Evolutionary conservation across 75 land plant genomes (phyloP).

Genomic region (Larix kaempferi): DNA sequence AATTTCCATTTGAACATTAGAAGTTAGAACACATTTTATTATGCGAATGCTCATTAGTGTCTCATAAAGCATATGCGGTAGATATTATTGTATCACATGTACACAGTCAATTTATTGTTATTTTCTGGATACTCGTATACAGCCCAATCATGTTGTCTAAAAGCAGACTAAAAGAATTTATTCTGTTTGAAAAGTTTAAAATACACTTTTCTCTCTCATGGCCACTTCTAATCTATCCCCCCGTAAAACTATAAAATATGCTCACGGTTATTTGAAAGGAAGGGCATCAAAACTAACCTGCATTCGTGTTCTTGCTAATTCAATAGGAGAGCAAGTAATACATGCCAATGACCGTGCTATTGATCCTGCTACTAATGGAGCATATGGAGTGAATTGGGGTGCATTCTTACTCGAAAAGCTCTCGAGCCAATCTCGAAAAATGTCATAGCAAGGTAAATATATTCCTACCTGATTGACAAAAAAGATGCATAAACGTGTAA

Average conservation of each 20-base stretch:
- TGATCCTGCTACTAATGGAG: conserved; percentile 87
- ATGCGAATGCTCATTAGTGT: background rate
- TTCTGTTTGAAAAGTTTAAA: background rate
- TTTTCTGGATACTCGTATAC: background rate
- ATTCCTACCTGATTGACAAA: conserved; percentile 77
- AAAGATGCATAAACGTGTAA: background rate
- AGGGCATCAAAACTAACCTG: conserved; percentile 54
- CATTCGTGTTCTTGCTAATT: conserved; percentile 95
- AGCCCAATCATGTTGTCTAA: background rate
- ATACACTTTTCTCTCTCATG: too few species aligned
- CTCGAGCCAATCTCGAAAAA: conserved; percentile 79
- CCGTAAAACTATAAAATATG: too few species aligned
- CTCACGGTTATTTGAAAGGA: background rate
- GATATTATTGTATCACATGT: background rate
- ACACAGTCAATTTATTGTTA: background rate
- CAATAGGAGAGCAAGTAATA: conserved; percentile 88
- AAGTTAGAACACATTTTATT: too few species aligned
- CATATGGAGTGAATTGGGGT: conserved; percentile 64
- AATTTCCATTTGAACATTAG: too few species aligned
- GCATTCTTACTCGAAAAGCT: conserved; percentile 37
- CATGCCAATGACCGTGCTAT: conserved; percentile 89
- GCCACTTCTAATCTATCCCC: background rate
- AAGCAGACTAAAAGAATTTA: background rate
- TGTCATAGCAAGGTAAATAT: conserved; percentile 93
- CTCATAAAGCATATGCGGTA: background rate